These are phyloP conservation scores for Phytopythium kandeliae DNA, from an alignment of 352 stramenopile species.

Conservation along the genomic window DNA sequence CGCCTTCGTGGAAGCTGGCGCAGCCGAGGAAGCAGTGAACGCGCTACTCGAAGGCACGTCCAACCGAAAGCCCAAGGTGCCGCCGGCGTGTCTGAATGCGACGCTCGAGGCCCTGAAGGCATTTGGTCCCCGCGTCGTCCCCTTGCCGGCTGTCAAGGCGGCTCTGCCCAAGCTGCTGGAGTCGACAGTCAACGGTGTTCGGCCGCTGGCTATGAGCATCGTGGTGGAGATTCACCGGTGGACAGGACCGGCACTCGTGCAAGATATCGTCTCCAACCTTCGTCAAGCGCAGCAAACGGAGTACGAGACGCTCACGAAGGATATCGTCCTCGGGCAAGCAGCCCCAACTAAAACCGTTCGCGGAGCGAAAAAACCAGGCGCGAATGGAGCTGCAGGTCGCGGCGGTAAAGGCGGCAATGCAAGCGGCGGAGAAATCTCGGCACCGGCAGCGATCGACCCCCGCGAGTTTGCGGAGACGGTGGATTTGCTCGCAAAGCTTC, in stretches of 20 bases:
- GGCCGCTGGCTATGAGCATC: conserved; percentile 71
- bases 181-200: conserved; percentile 76
- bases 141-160: conserved; percentile 62
- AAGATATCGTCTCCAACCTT: conserved; percentile 77
- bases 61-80: conserved; percentile 86
- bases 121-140: conserved; percentile 72
- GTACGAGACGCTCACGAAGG: conserved; percentile 72
- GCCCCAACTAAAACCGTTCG: conserved; percentile 64
- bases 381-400: conserved; percentile 5
- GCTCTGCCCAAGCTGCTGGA: conserved; percentile 68
- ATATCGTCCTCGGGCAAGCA: conserved; percentile 60
- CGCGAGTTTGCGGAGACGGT: conserved; percentile 84
- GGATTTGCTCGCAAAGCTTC: conserved; percentile 74
- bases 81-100: conserved; percentile 57
- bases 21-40: conserved; percentile 64
- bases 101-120: conserved; percentile 71
- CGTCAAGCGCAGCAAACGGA: conserved; percentile 81
- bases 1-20: conserved; percentile 68
- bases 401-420: conserved; percentile 8
- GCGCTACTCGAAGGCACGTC: conserved; percentile 79
- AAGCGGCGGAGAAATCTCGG: conserved; percentile 5
- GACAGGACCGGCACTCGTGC: conserved; percentile 64
- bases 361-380: conserved; percentile 37
- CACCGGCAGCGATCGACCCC: conserved; percentile 50
- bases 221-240: conserved; percentile 80